Percentiles rank a stretch among this genome's conserved stretches.
These are phyloP conservation scores for Hypoxylon sp. DNA, from an alignment of 2,329 filamentous ascomycete species.

Conservation along the genomic window DNA sequence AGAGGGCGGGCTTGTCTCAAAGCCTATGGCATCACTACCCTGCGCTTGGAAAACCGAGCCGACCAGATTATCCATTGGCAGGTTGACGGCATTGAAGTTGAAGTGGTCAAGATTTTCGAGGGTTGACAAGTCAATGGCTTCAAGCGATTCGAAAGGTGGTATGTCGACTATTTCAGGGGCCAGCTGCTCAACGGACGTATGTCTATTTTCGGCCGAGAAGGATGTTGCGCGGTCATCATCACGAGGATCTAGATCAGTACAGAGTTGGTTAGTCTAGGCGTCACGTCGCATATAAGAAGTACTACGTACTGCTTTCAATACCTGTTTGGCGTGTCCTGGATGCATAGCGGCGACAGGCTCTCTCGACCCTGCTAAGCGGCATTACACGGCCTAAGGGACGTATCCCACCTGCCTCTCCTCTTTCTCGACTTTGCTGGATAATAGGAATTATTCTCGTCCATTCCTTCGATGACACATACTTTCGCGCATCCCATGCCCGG, in stretches of 20 bases:
- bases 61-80: neutral
- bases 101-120: neutral
- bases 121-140: neutral
- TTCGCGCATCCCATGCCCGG: neutral
- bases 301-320: neutral
- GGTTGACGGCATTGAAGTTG: neutral
- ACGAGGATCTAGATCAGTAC: neutral
- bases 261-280: neutral
- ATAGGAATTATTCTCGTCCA: neutral
- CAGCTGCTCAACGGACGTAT: neutral
- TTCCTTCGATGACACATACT: constrained; percentile 15
- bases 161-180: neutral
- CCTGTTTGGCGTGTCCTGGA: neutral
- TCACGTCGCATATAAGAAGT: too few relatives aligned
- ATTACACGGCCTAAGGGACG: constrained; percentile 4
- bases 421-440: neutral
- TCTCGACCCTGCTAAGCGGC: constrained; percentile 3
- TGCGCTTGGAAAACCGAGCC: neutral
- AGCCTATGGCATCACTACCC: neutral
- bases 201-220: neutral
- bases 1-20: neutral
- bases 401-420: neutral
- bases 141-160: neutral
- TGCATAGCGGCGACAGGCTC: constrained; percentile 7
- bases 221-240: neutral